Base-by-base conservation (phyloP, 768 basidiomycete genomes). In the Leccinum rimulosum region DNA sequence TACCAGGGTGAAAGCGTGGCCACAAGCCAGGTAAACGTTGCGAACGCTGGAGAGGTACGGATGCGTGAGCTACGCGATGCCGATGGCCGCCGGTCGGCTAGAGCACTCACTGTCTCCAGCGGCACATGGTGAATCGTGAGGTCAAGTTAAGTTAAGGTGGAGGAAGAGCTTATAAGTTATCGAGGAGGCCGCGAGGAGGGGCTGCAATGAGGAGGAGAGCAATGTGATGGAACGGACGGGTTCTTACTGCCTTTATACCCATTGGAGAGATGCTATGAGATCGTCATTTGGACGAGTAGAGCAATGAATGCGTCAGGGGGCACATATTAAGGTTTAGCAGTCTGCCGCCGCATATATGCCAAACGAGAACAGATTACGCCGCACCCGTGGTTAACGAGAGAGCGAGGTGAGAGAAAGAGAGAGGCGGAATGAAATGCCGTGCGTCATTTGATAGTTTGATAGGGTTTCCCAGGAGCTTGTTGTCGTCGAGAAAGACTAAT, bases 71-170 rank as follows among this genome's bases (percentile, higher is more conserved):
- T 25, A 62, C 27, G 47, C 35, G 7, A 36, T 28, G 54, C n/a
- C 22, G 52, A 33, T 33, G 22, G 40, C 33, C 35, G 19, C 31
- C 3, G 15, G 10, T 5, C 19, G 43, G 27, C 11, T 6, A 22
- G 22, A 11, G 22, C 4, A 77, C 81, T 71, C 65, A 85, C 84
- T 79, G 82, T 74, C 84, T 81, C 67, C 73, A 77, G 66, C 75
- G 76, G 71, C 84, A 85, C 84, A 85, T 84, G 15, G 35, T 71
- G 53, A 38, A 11, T 59, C 33, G 54, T 49, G 58, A 49, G 36
- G 27, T 31, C 4, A 47, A 40, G 15, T 30, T 43, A 30, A 43
- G 43, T 45, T 45, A 45, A n/a, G 40, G 40, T 40, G 14, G 50
- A 48, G 49, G 56, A 47, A n/a, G 43, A 33, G 50, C 2, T 43